A percentile compares a stretch with the other conserved stretches of the same genome.
These are phyloP conservation scores for Vigna angularis DNA, from an alignment of 306 rosid species.

Conservation along the genomic window DNA sequence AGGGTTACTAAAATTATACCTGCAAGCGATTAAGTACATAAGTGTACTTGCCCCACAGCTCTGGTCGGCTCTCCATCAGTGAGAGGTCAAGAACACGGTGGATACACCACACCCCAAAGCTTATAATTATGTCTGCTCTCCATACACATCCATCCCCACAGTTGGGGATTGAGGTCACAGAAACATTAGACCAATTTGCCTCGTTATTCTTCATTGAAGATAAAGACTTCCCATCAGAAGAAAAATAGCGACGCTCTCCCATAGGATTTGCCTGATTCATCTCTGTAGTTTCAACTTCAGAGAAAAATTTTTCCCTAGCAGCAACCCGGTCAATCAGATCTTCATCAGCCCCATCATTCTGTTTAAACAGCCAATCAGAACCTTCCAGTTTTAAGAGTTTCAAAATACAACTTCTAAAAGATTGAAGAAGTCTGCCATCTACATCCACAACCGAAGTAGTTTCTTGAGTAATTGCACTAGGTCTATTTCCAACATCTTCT, in stretches of 20 bases:
- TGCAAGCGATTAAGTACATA: constrained; percentile 94
- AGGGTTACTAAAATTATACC: constrained; percentile 57
- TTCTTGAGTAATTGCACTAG: constrained; percentile 58
- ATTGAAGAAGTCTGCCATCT: constrained; percentile 81
- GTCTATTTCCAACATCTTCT: constrained; percentile 34
- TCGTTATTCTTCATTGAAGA: constrained; percentile 46
- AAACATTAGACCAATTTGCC: constrained; percentile 43
- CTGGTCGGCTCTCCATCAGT: constrained; percentile 97
- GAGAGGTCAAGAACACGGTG: constrained; percentile 90
- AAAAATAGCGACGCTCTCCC: constrained; percentile 59
- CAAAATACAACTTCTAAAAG: constrained; percentile 81
- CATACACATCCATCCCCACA: constrained; percentile 97
- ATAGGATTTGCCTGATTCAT: constrained; percentile 48
- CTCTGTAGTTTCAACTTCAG: constrained; percentile 82
- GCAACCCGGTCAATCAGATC: constrained; percentile 91
- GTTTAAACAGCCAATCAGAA: constrained; percentile 89
- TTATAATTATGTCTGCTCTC: constrained; percentile 76
- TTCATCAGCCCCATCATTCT: constrained; percentile 92
- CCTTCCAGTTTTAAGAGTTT: constrained; percentile 90
- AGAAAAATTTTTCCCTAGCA: constrained; percentile 79
- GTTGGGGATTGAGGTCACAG: constrained; percentile 70
- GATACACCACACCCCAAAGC: constrained; percentile 99
- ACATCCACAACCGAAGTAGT: constrained; percentile 57
- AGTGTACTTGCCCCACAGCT: constrained; percentile 98
- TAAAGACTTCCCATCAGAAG: constrained; percentile 62